Base-by-base conservation (phyloP, 2,329 filamentous ascomycete genomes). In the Colletotrichum shisoi region DNA sequence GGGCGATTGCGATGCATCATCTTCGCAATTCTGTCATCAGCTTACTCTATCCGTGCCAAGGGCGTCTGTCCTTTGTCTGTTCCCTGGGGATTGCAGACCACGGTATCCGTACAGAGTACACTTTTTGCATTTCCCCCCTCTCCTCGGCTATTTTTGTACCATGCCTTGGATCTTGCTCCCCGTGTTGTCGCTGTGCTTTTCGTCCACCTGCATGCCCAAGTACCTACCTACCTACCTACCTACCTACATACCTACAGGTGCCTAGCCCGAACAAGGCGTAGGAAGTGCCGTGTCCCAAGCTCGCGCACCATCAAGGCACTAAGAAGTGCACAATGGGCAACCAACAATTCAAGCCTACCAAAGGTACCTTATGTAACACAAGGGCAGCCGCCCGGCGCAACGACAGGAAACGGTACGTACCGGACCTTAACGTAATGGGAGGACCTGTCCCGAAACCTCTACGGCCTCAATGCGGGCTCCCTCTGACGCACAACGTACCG, bases 1-100 rank as follows among this genome's bases (percentile, higher is more conserved):
- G 15, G 27, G 12, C 19, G 21, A 24, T 42, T 58, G 61, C 61
- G 54, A 67, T 64, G 61, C 64, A 67, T 60, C 65, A 68, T 65
- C 49, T 60, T 68, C 49, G 65, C 61, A 27, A 65, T 68, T 57
- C 61, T 68, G 64, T 59, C 61, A 64, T 67, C 64, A 67, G 64
- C 64, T 67, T 54, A 64, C 61, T 39, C 48, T 54, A 64, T 67
- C 64, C 12, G 24, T 31, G 49, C 51, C 15, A 12, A 34, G 27
- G 9, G 45, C n/a, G 37, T 24, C 62, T 39, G 49, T 40, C 42
- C n/a, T n/a, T 8, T 8, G 31, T 34, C 31, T 34, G 7, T 34
- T 34, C 31, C 31, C 8, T 34, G 27, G n/a, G 44, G 59, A 39
- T 15, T 34, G 24, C 31, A 37, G 11, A 24, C 31, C 13, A n/a